Conservation (phyloP, 192 early-diverging fungal genomes). For the Podila minutissima region DNA sequence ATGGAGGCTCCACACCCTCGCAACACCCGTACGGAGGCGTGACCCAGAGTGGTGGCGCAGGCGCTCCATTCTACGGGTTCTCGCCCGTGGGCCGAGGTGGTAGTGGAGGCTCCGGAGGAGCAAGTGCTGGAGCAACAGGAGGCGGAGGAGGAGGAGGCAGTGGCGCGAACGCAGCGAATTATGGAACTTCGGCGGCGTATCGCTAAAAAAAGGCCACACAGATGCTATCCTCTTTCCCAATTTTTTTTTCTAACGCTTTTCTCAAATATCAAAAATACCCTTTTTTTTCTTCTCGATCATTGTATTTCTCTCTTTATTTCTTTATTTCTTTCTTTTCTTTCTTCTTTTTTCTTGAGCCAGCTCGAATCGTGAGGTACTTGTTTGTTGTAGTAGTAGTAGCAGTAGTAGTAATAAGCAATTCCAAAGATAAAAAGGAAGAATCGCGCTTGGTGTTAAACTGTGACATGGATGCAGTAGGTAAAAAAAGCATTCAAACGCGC, state of each 20-base stretch:
- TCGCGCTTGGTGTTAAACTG: too few relatives aligned
- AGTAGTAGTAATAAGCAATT: too few relatives aligned
- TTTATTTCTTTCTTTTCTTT: too few relatives aligned
- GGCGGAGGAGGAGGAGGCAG: not conserved
- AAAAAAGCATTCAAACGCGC: too few relatives aligned
- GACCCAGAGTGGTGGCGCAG: constrained; percentile 1
- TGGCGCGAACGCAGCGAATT: not conserved
- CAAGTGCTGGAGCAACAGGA: not conserved
- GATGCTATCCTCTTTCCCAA: not conserved
- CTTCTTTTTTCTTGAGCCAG: too few relatives aligned
- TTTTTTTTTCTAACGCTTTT: not conserved
- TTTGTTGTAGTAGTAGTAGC: too few relatives aligned
- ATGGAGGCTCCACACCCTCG: not conserved
- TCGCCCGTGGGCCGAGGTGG: not conserved
- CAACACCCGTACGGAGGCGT: not conserved
- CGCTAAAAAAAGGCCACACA: not conserved
- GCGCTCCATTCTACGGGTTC: constrained; percentile 4
- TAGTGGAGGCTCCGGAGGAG: not conserved
- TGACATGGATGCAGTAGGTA: too few relatives aligned
- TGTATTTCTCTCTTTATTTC: too few relatives aligned
- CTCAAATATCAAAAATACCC: not conserved
- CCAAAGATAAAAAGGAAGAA: too few relatives aligned
- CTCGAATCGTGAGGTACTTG: too few relatives aligned
- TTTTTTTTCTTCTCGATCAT: too few relatives aligned
- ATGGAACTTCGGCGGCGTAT: constrained; percentile 2